Evolutionary conservation across 2,329 filamentous ascomycete species (phyloP).

Genomic region (Bertia moriformis): DNA sequence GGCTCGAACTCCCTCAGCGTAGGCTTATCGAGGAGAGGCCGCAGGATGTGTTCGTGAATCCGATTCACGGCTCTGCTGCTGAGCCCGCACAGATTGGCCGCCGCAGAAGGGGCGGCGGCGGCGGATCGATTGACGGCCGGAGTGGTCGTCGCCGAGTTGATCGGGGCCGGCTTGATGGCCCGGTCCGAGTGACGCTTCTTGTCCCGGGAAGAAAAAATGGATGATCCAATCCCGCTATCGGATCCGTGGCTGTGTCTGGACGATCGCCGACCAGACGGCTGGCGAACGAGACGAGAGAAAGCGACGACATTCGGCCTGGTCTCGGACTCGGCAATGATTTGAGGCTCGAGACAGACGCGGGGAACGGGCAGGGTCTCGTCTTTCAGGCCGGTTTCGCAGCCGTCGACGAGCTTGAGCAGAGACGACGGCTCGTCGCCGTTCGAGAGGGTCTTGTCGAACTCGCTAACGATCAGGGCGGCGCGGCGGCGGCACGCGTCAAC

Average conservation of each 20-base stretch:
- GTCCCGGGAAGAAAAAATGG: slow-evolving; percentile 48
- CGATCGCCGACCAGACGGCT: too few relatives aligned
- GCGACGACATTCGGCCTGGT: slow-evolving; percentile 30
- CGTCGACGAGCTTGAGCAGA: slow-evolving; percentile 19
- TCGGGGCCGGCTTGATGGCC: slow-evolving; percentile 21
- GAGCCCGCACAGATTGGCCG: slow-evolving; percentile 41
- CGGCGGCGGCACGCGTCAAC: slow-evolving; percentile 56
- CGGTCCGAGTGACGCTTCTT: slow-evolving; percentile 38
- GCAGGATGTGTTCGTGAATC: slow-evolving; percentile 66
- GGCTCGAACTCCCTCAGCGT: slow-evolving; percentile 67
- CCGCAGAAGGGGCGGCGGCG: slow-evolving; percentile 37
- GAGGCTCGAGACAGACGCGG: slow-evolving; percentile 39
- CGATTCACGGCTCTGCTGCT: slow-evolving; percentile 58
- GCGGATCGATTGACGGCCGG: slow-evolving; percentile 34
- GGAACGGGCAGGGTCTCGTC: slow-evolving; percentile 47
- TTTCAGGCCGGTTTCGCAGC: too few relatives aligned
- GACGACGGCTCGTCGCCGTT: slow-evolving; percentile 23
- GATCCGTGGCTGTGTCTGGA: slow-evolving; percentile 63
- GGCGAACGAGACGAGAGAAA: too few relatives aligned
- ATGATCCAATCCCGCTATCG: slow-evolving; percentile 80
- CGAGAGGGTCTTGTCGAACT: slow-evolving; percentile 48
- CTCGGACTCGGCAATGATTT: slow-evolving; percentile 29
- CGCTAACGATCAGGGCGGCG: slow-evolving; percentile 49
- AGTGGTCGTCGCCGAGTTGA: slow-evolving; percentile 25
- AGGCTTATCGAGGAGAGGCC: slow-evolving; percentile 61